A percentile compares a stretch with the other conserved stretches of the same genome.
phyloP scores from a whole-genome alignment of 192 early-diverging fungal genomes.

The Haplosporangium gracile region DNA sequence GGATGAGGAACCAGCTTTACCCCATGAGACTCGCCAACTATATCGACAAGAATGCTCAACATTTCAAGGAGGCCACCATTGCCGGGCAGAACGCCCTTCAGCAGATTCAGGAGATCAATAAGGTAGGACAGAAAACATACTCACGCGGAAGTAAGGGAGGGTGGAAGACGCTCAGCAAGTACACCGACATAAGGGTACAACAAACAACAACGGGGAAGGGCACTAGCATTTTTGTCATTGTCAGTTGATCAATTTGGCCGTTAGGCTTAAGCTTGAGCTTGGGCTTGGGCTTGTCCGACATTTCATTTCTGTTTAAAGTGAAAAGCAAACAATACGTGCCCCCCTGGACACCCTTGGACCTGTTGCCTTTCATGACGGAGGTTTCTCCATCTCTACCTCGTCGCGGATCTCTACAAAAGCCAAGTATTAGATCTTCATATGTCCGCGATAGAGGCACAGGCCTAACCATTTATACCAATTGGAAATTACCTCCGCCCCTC shows the following conservation, averaged over 20 bases:
- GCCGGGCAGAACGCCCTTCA: slow-evolving; percentile 37
- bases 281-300: neutral
- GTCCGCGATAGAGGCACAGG: neutral
- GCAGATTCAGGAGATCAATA: slow-evolving; percentile 37
- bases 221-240: neutral
- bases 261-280: neutral
- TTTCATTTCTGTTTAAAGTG: neutral
- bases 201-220: neutral
- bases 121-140: slow-evolving; percentile 16
- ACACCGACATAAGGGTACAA: neutral
- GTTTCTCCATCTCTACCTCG: neutral
- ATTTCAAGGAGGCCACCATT: slow-evolving; percentile 21
- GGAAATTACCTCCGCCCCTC: neutral
- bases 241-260: neutral
- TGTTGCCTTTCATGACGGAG: no score
- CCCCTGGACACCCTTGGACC: neutral
- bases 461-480: neutral
- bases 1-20: slow-evolving; percentile 54
- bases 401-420: neutral
- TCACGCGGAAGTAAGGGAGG: neutral
- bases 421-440: neutral
- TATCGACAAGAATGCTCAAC: slow-evolving; percentile 42
- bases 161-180: neutral
- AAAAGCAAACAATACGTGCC: neutral
- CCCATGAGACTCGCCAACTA: slow-evolving; percentile 50